A percentile compares a stretch with the other conserved stretches of the same genome.
Evolutionary conservation across 1,284 basidiomycete genomes (phyloP).

Genomic region (Moniliophthora roreri): DNA sequence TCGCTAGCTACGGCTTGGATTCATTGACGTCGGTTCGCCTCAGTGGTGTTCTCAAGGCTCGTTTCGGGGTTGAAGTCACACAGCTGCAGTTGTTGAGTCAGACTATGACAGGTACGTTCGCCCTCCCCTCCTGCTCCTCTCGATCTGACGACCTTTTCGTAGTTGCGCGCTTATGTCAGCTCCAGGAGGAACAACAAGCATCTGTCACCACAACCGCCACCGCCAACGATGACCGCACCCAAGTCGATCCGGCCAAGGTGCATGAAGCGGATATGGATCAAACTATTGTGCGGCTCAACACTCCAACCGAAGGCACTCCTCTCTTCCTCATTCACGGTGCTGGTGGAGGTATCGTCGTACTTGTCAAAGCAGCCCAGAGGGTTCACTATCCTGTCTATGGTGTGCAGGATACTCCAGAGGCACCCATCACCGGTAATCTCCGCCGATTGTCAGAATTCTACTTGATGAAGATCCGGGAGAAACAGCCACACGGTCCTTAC

Average conservation of each 20-base stretch:
- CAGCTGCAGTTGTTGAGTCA: slow-evolving; percentile 4
- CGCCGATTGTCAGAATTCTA: slow-evolving; percentile 7
- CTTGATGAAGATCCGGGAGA: slow-evolving; percentile 6
- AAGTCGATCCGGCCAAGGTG: background rate
- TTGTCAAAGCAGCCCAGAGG: slow-evolving; percentile 4
- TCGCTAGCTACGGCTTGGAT: slow-evolving; percentile 1
- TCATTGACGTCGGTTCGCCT: slow-evolving; percentile 6
- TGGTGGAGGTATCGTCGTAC: slow-evolving; percentile 5
- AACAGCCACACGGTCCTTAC: slow-evolving; percentile 11
- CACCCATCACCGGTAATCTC: slow-evolving; percentile 4
- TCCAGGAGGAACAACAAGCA: slow-evolving; percentile 1
- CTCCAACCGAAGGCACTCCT: slow-evolving; percentile 3
- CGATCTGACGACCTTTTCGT: too few relatives aligned
- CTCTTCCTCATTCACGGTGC: slow-evolving; percentile 9
- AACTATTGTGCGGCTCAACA: slow-evolving; percentile 2
- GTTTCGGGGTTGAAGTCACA: slow-evolving; percentile 4
- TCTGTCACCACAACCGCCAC: background rate
- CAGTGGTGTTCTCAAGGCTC: slow-evolving; percentile 4
- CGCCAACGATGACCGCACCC: background rate
- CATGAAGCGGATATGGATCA: slow-evolving; percentile 7
- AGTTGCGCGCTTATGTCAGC: slow-evolving; percentile 1
- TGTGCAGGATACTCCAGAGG: slow-evolving; percentile 12
- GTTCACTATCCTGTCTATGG: slow-evolving; percentile 4
- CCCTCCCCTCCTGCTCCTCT: too few relatives aligned
- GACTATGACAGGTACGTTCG: background rate